A percentile compares a stretch with the other conserved stretches of the same genome.
Conservation (phyloP, 371 early-diverging fungal species). For the Mucor velutinosus region DNA sequence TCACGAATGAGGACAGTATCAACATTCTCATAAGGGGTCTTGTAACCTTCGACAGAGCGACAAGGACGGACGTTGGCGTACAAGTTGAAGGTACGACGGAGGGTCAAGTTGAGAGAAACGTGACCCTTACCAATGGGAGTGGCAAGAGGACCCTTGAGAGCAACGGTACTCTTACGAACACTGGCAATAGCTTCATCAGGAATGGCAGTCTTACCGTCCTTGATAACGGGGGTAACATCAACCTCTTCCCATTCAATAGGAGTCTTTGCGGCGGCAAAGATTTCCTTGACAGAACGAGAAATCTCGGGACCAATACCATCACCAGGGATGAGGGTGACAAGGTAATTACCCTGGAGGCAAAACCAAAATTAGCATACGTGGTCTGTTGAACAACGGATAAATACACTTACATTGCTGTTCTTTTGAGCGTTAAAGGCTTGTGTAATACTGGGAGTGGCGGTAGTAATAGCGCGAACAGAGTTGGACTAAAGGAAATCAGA, state of each 20-base stretch:
- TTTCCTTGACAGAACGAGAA: constrained; percentile 88
- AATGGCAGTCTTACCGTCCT: constrained; percentile 92
- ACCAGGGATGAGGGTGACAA: constrained; percentile 96
- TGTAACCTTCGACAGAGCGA: constrained; percentile 92
- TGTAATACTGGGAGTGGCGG: constrained; percentile 61
- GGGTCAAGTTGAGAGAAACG: constrained; percentile 97
- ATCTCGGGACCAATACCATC: constrained; percentile 99
- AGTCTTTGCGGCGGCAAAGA: constrained; percentile 91
- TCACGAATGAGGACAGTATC: constrained; percentile 98
- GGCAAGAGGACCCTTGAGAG: constrained; percentile 96
- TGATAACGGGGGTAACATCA: constrained; percentile 91
- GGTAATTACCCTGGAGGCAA: constrained; percentile 63
- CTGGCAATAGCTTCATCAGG: constrained; percentile 91
- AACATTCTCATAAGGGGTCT: constrained; percentile 95
- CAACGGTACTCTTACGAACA: constrained; percentile 93
- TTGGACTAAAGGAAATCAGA: constrained; percentile 25
- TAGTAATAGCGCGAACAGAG: constrained; percentile 53
- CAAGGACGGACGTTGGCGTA: constrained; percentile 99
- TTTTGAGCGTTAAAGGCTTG: constrained; percentile 66
- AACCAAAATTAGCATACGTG: neutral
- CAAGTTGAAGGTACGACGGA: constrained; percentile 95
- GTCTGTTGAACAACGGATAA: neutral
- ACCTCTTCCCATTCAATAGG: constrained; percentile 98
- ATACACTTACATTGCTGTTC: constrained; percentile 61
- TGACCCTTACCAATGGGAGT: constrained; percentile 99